Base-by-base conservation (phyloP, 2,329 filamentous ascomycete genomes). In the Sclerotiophoma versabilis region DNA sequence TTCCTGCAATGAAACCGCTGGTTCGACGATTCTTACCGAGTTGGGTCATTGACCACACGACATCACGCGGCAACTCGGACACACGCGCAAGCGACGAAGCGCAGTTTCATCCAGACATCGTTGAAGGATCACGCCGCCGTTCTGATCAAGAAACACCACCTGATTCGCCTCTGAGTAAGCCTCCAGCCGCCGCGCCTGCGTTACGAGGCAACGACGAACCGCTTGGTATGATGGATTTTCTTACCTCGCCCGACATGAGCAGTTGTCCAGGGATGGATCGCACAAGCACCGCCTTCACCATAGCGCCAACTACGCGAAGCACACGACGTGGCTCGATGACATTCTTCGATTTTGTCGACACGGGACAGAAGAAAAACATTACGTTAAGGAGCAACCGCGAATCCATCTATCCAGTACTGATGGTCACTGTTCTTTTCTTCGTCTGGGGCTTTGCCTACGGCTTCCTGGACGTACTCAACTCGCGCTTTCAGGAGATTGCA, bases 361-460 rank as follows among this genome's bases (percentile, higher is more conserved):
- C 91, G 77, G 63, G 65, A 6, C 65, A 80, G 58, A 87, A 86
- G 2, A 91, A 90, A 73, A 89, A 86, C 67, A 87, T 92, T 79
- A 83, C 91, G 7, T 80, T 85, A 19, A 84, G 86, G 51, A 85
- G 83, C 1, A 81, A 80, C 1, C 71, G 76, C 10, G 88, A 92
- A 58, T 90, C 88, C 0, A 77, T 90, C 61, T 89, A 87, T 59
- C 91, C 91, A 59, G 87, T 90, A 66, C 81, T 84, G 14, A 80
- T 91, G 59, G 91, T 96, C 19, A 91, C 90, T 1, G 83, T 93
- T 6, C 79, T 96, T 0, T 96, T 96, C 76, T 87, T 96, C 60
- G 79, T 96, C 2, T 96, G 92, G 92, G 93, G 93, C 0, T 89
- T 96, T 53, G 92, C 92, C 0, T 96, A 96, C 64, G 93, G 93